phyloP scores from a whole-genome alignment of 1,284 basidiomycete genomes.

The Boletus mariae region DNA sequence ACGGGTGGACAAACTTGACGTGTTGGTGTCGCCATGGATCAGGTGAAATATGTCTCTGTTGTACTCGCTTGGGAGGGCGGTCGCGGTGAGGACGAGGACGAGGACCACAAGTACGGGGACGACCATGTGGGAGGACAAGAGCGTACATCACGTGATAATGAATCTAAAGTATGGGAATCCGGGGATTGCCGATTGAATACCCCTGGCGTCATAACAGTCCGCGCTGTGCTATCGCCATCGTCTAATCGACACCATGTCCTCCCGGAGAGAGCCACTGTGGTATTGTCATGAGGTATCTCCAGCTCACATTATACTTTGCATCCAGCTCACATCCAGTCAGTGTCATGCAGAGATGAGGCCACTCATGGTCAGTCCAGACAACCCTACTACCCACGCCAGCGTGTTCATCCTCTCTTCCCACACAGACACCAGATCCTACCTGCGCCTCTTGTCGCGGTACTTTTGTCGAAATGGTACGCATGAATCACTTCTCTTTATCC shows the following conservation, averaged over 20 bases:
- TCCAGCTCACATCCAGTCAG: constrained; percentile 36
- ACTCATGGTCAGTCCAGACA: constrained; percentile 55
- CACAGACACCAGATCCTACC: constrained; percentile 64
- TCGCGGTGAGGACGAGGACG: neutral
- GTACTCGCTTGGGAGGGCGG: neutral
- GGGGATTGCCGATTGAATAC: neutral
- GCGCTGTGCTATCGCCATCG: constrained; percentile 2
- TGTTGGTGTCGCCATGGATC: constrained; percentile 5
- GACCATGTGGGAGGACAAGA: too few relatives aligned
- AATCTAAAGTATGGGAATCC: neutral
- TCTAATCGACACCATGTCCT: constrained; percentile 47
- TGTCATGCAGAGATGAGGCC: constrained; percentile 78
- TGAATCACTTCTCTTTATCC: neutral
- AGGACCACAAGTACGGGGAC: neutral
- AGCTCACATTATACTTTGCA: neutral
- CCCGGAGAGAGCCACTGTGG: constrained; percentile 64
- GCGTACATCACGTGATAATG: neutral
- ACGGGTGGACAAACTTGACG: neutral
- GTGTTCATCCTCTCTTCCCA: neutral
- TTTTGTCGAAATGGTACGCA: constrained; percentile 69
- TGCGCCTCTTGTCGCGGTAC: constrained; percentile 69
- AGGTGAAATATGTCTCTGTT: constrained; percentile 17
- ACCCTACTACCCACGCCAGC: neutral
- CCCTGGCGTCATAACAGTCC: neutral
- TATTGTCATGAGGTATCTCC: constrained; percentile 67